Evolutionary conservation across 2,329 filamentous ascomycete genomes (phyloP), one percentile per base, ranked within the genome.

Genomic region (Fusarium euwallaceae): DNA sequence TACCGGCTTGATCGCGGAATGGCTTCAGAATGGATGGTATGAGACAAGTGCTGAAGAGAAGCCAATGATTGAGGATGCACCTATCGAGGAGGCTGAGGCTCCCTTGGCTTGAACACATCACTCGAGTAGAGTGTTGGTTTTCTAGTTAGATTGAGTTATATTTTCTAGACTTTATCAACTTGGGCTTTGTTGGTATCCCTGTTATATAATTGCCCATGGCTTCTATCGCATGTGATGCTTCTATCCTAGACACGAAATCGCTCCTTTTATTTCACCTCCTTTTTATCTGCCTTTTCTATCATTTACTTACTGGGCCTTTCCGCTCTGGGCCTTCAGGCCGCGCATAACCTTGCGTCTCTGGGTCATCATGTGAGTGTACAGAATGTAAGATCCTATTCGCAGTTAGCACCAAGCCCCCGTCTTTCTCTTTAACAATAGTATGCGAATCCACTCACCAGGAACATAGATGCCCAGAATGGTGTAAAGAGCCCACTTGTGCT

Each of bases 341-440:
- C 90, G 89, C 86, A 95, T 86, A 64, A 96, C 90, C 88, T 95
- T 97, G 76, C 90, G 88, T 77, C 96, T 89, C 88, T 99, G 97
- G 71, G 88, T 88, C 88, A 98, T 94, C 97, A 99, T 98, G 84
- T 99, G 94, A 24, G 94, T 95, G 82, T 97, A 98, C 67, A 98
- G 85, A 66, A 97, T 89, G 79, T 97, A 97, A 5, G 94, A 80
- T 86, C 94, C 93, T 86, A 41, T 3, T 12, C 1, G 29, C 34
- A 51, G 61, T 71, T 48, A 76, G 63, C 37, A 64, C 20, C 10
- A 45, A 55, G 6, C 7, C 3, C 4, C n/a, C 2, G 9, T 6
- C 22, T 17, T 9, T 45, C 11, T 39, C 17, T 32, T 51, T 22
- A 51, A 8, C 14, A 51, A 51, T 11, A 11, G 0, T 51, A 51